Evolutionary conservation across 495 filamentous ascomycete species (phyloP).

Genomic region (Xeromyces bisporus): DNA sequence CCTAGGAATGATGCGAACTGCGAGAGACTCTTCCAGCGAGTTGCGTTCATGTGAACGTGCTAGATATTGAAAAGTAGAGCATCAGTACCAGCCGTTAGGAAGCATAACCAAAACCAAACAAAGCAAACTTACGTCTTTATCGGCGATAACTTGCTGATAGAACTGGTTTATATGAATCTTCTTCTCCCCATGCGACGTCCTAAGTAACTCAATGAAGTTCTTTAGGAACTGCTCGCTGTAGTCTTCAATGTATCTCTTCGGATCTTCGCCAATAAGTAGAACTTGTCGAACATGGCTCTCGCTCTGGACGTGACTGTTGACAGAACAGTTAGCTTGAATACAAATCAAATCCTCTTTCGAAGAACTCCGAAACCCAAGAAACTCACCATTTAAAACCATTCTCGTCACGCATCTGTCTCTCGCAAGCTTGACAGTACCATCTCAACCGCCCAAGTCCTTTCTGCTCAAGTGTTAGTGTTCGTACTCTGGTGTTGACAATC

Average conservation of each 20-base stretch:
- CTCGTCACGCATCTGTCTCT: conserved; percentile 33
- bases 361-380: background rate
- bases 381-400: conserved; percentile 37
- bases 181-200: conserved; percentile 75
- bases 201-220: conserved; percentile 60
- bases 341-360: conserved; percentile 6
- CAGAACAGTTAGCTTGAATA: background rate
- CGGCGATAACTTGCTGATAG: conserved; percentile 58
- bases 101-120: background rate
- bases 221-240: conserved; percentile 61
- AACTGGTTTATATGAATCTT: conserved; percentile 72
- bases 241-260: conserved; percentile 59
- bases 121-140: conserved; percentile 15
- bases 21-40: conserved; percentile 65
- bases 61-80: conserved; percentile 23
- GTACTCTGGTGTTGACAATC: background rate
- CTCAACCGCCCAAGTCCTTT: conserved; percentile 74
- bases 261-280: conserved; percentile 68
- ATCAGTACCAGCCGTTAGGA: background rate
- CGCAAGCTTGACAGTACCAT: conserved; percentile 49
- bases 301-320: conserved; percentile 46
- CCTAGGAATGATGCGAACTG: conserved; percentile 80
- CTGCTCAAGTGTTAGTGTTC: too few relatives aligned
- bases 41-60: conserved; percentile 89
- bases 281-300: conserved; percentile 77